Percentiles rank a stretch among this genome's conserved stretches.
These are phyloP conservation scores for Sugiyamaella americana DNA, from an alignment of 805 yeast genomes.

Conservation along the genomic window DNA sequence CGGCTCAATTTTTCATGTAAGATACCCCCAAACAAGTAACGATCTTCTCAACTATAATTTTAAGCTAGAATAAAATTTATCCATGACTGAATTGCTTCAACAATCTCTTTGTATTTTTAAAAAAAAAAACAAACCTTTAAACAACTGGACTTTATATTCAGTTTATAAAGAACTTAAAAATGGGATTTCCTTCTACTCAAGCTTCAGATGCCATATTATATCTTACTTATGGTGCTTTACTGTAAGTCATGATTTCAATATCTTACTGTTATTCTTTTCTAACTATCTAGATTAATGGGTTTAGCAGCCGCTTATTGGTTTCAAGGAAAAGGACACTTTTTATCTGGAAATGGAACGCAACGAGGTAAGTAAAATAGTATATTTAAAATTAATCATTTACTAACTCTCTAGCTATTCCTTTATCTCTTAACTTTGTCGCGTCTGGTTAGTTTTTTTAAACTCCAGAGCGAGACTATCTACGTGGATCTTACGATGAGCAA, in stretches of 20 bases:
- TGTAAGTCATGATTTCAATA: constrained; percentile 23
- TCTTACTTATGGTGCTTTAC: constrained; percentile 49
- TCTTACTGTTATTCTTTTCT: not conserved
- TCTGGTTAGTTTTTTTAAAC: constrained; percentile 54
- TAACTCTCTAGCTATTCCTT: constrained; percentile 43
- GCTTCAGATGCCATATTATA: constrained; percentile 63
- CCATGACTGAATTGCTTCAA: no score
- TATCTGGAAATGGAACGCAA: constrained; percentile 77
- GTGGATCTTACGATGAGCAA: not conserved
- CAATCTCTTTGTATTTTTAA: no score
- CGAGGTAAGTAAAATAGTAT: constrained; percentile 43
- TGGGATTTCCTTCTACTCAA: constrained; percentile 43
- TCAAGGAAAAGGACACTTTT: constrained; percentile 48
- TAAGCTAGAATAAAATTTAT: no score
- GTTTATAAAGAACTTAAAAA: no score
- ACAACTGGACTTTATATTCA: no score
- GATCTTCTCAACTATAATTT: no score
- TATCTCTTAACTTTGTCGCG: constrained; percentile 85
- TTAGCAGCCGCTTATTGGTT: constrained; percentile 54
- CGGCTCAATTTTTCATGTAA: no score
- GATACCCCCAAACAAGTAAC: no score
- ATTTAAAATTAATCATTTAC: not conserved
- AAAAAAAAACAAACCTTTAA: no score
- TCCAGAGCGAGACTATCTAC: not conserved
- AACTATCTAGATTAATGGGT: constrained; percentile 31